phyloP scores from a whole-genome alignment of 1,139 yeast species.

The Kluyveromyces sp. region DNA sequence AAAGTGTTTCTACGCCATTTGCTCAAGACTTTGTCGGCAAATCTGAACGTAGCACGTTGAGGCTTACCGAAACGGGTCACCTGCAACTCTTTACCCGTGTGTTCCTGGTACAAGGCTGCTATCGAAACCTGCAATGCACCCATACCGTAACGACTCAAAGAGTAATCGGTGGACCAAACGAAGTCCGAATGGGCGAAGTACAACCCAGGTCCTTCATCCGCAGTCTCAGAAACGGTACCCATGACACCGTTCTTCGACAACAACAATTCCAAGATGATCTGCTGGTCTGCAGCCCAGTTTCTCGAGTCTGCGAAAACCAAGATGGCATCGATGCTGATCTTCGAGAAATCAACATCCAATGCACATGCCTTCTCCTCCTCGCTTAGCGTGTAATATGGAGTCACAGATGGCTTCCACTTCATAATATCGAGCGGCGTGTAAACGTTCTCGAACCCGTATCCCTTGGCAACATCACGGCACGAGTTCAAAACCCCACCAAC shows the following conservation, averaged over 20 bases:
- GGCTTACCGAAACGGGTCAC: slow-evolving; percentile 82
- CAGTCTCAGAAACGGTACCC: slow-evolving; percentile 68
- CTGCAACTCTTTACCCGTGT: slow-evolving; percentile 68
- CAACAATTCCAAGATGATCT: slow-evolving; percentile 69
- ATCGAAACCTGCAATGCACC: slow-evolving; percentile 82
- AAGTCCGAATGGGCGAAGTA: slow-evolving; percentile 85
- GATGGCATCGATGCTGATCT: slow-evolving; percentile 59
- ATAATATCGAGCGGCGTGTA: slow-evolving; percentile 72
- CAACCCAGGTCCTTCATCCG: slow-evolving; percentile 70
- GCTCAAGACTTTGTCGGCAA: slow-evolving; percentile 66
- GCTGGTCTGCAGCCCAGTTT: slow-evolving; percentile 89
- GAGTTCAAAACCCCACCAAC: slow-evolving; percentile 82
- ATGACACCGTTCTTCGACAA: slow-evolving; percentile 69
- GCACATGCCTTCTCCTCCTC: slow-evolving; percentile 58
- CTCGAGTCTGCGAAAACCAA: slow-evolving; percentile 76
- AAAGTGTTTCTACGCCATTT: slow-evolving; percentile 73
- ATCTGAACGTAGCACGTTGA: slow-evolving; percentile 73
- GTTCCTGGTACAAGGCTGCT: slow-evolving; percentile 74
- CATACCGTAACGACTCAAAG: slow-evolving; percentile 76
- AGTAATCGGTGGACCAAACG: slow-evolving; percentile 83
- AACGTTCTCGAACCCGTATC: slow-evolving; percentile 69
- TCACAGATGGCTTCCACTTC: slow-evolving; percentile 80
- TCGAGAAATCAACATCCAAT: slow-evolving; percentile 56
- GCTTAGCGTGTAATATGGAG: slow-evolving; percentile 69
- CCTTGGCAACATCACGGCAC: slow-evolving; percentile 72